Evolutionary conservation across 108 stramenopile species (phyloP).

Genomic region (Pseudonitzschia multistriata): DNA sequence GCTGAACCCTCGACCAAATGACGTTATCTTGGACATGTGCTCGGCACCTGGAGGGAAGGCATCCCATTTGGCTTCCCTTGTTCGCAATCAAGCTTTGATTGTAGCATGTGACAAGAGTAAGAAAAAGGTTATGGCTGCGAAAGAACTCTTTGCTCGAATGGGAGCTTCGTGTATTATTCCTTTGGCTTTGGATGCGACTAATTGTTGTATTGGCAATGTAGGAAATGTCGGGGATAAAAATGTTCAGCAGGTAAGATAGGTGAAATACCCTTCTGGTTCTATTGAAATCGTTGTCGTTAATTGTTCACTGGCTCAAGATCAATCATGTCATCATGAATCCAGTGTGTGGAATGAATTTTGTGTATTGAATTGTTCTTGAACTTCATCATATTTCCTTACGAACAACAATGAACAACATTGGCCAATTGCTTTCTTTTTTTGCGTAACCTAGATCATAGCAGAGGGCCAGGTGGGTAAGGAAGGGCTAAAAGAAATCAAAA

Average conservation of each 20-base stretch:
- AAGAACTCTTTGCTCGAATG: constrained; percentile 44
- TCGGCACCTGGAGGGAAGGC: constrained; percentile 95
- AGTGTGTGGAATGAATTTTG: too few species aligned
- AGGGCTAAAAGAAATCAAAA: constrained; percentile 44
- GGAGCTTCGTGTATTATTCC: constrained; percentile 70
- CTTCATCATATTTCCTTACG: too few species aligned
- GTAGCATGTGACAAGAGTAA: constrained; percentile 90
- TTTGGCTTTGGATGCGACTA: constrained; percentile 63
- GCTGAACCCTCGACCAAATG: constrained; percentile 73
- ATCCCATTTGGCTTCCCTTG: constrained; percentile 83
- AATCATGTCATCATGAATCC: too few species aligned
- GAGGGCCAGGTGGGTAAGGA: constrained; percentile 15
- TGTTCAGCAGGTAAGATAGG: background rate
- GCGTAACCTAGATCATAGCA: constrained; percentile 17
- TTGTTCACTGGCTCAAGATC: background rate
- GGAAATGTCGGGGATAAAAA: background rate
- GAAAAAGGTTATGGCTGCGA: constrained; percentile 58
- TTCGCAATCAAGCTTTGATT: constrained; percentile 73
- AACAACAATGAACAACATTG: too few species aligned
- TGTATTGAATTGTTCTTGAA: too few species aligned
- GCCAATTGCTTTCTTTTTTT: too few species aligned
- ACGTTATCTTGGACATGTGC: constrained; percentile 89
- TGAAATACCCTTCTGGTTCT: background rate
- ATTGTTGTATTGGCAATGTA: constrained; percentile 24
- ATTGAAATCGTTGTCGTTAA: background rate